Percentiles rank a stretch among this genome's conserved stretches.
Evolutionary conservation across 2,329 filamentous ascomycete species (phyloP).

Genomic region (Apiospora pterosperma): DNA sequence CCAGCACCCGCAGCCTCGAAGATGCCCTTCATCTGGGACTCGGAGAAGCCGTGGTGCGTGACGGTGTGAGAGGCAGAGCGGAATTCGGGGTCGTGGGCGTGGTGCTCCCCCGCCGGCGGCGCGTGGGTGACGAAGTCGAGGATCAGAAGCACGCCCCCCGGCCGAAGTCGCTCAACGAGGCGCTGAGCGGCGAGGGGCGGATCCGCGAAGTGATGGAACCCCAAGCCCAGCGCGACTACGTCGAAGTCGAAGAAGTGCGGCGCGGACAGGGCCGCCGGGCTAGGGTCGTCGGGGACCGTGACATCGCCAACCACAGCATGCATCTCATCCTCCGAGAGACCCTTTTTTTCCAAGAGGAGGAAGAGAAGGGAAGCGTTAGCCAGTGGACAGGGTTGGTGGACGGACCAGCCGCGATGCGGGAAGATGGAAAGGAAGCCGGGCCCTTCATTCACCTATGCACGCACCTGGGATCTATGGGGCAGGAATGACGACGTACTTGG

Average conservation of each 20-base stretch:
- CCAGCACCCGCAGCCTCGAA: slow-evolving; percentile 62
- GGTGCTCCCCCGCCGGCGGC: slow-evolving; percentile 6
- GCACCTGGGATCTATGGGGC: too few species aligned
- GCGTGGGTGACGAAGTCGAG: slow-evolving; percentile 63
- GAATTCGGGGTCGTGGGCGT: slow-evolving; percentile 14
- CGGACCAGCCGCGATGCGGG: too few species aligned
- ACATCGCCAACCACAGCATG: slow-evolving; percentile 57
- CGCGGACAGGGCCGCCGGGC: slow-evolving; percentile 53
- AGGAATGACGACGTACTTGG: slow-evolving; percentile 46
- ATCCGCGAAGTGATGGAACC: slow-evolving; percentile 67
- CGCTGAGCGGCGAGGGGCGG: slow-evolving; percentile 55
- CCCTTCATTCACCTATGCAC: too few species aligned
- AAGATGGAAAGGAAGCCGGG: too few species aligned
- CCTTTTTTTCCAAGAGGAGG: slow-evolving; percentile 29
- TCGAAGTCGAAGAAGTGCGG: slow-evolving; percentile 68
- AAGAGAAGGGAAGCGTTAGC: not conserved
- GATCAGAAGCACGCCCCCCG: slow-evolving; percentile 65
- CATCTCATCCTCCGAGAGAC: slow-evolving; percentile 50
- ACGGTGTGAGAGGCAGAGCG: slow-evolving; percentile 45
- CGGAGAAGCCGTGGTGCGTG: slow-evolving; percentile 63
- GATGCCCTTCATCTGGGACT: slow-evolving; percentile 54
- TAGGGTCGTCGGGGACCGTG: slow-evolving; percentile 38
- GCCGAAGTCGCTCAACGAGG: slow-evolving; percentile 58
- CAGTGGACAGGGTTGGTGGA: too few species aligned
- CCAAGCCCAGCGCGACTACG: slow-evolving; percentile 58